phyloP scores from a whole-genome alignment of 2,329 filamentous ascomycete genomes.

The Fusarium agapanthi region DNA sequence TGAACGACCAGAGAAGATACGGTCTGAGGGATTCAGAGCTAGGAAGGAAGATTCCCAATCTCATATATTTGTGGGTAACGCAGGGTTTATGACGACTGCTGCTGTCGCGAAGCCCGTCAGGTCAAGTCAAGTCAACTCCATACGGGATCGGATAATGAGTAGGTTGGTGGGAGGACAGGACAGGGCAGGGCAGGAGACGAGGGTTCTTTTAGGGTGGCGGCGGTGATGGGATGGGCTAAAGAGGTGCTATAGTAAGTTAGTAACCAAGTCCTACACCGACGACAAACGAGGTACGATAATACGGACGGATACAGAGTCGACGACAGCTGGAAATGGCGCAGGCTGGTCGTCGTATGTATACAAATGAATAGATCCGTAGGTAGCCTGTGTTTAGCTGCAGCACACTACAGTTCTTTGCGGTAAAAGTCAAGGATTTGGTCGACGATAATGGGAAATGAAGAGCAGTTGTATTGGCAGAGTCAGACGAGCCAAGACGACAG shows the following conservation, averaged over 20 bases:
- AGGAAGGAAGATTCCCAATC: conserved; percentile 26
- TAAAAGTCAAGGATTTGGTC: conserved; percentile 11
- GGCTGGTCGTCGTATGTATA: neutral
- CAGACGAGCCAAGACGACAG: neutral
- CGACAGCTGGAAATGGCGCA: conserved; percentile 13
- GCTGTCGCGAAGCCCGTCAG: conserved; percentile 13
- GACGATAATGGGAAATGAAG: neutral
- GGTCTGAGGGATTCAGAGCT: neutral
- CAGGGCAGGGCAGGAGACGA: neutral
- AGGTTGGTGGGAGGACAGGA: neutral
- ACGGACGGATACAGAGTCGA: neutral
- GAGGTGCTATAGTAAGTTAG: conserved; percentile 8
- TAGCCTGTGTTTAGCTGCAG: conserved; percentile 8
- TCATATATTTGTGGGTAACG: conserved; percentile 29
- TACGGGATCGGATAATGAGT: neutral
- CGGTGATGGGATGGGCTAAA: neutral
- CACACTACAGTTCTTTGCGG: conserved; percentile 12
- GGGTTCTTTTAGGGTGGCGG: neutral
- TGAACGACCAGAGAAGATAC: conserved; percentile 12
- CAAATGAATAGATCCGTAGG: conserved; percentile 6
- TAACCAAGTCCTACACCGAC: neutral
- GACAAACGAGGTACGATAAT: neutral
- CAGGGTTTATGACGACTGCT: conserved; percentile 31
- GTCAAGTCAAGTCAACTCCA: neutral
- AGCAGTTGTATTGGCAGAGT: neutral